Evolutionary conservation across 1,284 basidiomycete species (phyloP), one percentile per base, ranked within the genome.

Genomic region (Puccinia horiana): DNA sequence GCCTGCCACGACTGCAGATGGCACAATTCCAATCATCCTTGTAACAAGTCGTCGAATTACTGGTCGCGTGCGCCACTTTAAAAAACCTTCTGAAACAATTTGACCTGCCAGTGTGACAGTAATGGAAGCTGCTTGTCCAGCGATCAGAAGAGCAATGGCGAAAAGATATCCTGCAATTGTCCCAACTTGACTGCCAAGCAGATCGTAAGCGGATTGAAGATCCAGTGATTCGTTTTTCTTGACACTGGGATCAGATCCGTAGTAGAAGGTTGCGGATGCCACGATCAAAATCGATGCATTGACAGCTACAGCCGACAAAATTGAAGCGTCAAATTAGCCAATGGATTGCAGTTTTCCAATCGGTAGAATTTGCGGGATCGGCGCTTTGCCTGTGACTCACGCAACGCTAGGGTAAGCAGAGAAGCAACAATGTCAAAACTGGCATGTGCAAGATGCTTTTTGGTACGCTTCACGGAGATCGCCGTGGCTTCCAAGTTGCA

Each of bases 81-180:
- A 90, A 87, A 98, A 97, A 0, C 96, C 96, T 88, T 98, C 96
- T 0, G 92, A 93, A 47, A 98, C 93, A 65, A 95, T 92, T 87
- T 98, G 90, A 0, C 96, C 96, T 0, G 95, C 93, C 16, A 98
- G 90, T 0, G 95, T 98, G 9, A 94, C 95, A 0, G 97, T 94
- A 83, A 98, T 91, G 12, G 93, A 94, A 0, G 96, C 94, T 84
- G 93, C 94, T 89, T 98, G 95, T 3, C 96, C 96, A 0, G 95
- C 90, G 54, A 92, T 92, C 12, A 97, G 90, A 9, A 97, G 88
- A 0, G 93, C 93, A 56, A 98, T 86, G 0, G 95, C 95, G 85
- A 97, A 97, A 69, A 96, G 88, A 44, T 92, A 90, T 0, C 92
- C 95, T 20, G 93, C 92, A 58, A 90, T 93, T 91, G 83, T 0